A percentile compares a stretch with the other conserved stretches of the same genome.
phyloP scores from a whole-genome alignment of 2,329 filamentous ascomycete species.

The Phaeophleospora eucalypticola region DNA sequence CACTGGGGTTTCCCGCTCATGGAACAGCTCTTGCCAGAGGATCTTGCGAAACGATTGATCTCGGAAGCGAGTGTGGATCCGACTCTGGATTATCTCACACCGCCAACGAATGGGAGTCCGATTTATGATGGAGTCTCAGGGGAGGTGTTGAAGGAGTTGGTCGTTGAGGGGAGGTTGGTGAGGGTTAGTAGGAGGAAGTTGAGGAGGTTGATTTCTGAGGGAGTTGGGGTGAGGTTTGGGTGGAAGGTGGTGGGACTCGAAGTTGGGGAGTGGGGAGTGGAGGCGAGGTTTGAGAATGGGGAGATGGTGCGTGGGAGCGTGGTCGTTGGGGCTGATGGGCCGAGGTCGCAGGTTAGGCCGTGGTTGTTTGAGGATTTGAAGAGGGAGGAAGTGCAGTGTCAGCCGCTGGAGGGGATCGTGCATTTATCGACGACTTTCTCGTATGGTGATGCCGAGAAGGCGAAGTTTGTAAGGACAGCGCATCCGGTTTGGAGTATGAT shows the following conservation, averaged over 20 bases:
- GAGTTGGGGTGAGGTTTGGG: slow-evolving; percentile 11
- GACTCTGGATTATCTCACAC: slow-evolving; percentile 12
- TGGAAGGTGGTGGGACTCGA: slow-evolving; percentile 7
- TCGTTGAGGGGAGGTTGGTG: slow-evolving; percentile 7
- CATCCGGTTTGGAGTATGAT: slow-evolving; percentile 18
- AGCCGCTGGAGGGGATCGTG: slow-evolving; percentile 6
- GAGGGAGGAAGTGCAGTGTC: background rate
- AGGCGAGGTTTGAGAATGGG: slow-evolving; percentile 15
- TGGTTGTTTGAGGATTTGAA: background rate
- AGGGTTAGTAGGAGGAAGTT: slow-evolving; percentile 17
- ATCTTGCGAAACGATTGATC: slow-evolving; percentile 9
- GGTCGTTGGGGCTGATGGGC: slow-evolving; percentile 20
- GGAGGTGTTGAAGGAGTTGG: slow-evolving; percentile 15
- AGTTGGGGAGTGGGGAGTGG: slow-evolving; percentile 10
- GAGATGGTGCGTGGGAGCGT: slow-evolving; percentile 10
- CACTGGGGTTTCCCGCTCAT: slow-evolving; percentile 13
- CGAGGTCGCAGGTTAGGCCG: slow-evolving; percentile 10
- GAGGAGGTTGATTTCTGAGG: slow-evolving; percentile 14
- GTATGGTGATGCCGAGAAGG: slow-evolving; percentile 15
- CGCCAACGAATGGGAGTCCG: slow-evolving; percentile 12
- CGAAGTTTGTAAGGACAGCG: slow-evolving; percentile 9
- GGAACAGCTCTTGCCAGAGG: slow-evolving; percentile 13
- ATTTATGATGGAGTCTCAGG: slow-evolving; percentile 20
- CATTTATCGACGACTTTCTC: slow-evolving; percentile 15
- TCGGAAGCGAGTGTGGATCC: slow-evolving; percentile 9